These are phyloP conservation scores for Stephanodiscus minutulus DNA, from an alignment of 108 stramenopile genomes.

Conservation along the genomic window DNA sequence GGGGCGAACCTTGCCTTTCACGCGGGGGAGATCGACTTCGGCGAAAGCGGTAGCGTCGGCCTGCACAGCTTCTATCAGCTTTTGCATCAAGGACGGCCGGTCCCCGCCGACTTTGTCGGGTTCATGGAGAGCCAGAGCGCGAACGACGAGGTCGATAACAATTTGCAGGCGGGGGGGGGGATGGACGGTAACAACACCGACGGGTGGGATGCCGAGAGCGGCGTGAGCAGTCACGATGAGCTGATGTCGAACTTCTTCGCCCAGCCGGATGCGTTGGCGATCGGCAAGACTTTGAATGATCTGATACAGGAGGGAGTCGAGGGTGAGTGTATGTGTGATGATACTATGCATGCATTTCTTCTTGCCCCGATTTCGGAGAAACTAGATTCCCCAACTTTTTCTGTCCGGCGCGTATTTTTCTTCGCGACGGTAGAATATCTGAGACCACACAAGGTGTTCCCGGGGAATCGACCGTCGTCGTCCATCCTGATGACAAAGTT, in stretches of 20 bases:
- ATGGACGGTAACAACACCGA: constrained; percentile 2
- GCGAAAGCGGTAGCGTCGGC: constrained; percentile 93
- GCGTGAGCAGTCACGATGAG: constrained; percentile 96
- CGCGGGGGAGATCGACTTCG: constrained; percentile 87
- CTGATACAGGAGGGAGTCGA: constrained; percentile 90
- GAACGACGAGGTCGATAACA: constrained; percentile 28
- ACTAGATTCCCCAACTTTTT: neutral
- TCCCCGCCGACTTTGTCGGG: constrained; percentile 97
- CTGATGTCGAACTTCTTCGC: constrained; percentile 99
- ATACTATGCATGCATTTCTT: constrained; percentile 11
- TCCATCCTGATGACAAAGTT: constrained; percentile 80
- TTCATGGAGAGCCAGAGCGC: constrained; percentile 86
- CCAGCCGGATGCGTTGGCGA: constrained; percentile 97
- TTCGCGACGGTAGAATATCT: constrained; percentile 44
- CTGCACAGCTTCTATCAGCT: constrained; percentile 98
- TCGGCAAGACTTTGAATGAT: constrained; percentile 87
- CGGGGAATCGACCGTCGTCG: constrained; percentile 97
- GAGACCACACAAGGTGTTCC: constrained; percentile 92
- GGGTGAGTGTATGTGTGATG: neutral
- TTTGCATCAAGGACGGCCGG: constrained; percentile 96
- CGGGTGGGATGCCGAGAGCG: constrained; percentile 54
- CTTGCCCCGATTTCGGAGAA: neutral
- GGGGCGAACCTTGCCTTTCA: constrained; percentile 70
- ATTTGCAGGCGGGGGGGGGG: neutral
- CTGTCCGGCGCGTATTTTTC: neutral